Conservation (phyloP, 768 basidiomycete species). For the Tylopilus balloui region DNA sequence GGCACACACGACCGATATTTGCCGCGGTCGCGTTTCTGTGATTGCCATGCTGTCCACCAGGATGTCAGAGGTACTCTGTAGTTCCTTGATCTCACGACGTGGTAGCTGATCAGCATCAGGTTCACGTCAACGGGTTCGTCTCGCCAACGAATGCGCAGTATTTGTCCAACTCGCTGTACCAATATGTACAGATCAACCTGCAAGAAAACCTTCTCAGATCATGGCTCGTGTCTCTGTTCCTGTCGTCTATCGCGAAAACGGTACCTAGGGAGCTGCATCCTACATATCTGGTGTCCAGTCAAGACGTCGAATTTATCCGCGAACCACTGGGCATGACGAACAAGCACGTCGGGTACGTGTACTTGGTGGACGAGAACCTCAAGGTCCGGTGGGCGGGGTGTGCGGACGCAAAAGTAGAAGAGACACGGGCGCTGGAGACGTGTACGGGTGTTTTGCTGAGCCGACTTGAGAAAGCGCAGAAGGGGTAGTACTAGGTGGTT, state of each 20-base stretch:
- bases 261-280: slow-evolving; percentile 62
- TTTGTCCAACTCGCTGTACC: slow-evolving; percentile 54
- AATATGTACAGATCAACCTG: slow-evolving; percentile 82
- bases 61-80: slow-evolving; percentile 70
- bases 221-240: slow-evolving; percentile 80
- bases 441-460: slow-evolving; percentile 68
- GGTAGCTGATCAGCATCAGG: slow-evolving; percentile 37
- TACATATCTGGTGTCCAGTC: slow-evolving; percentile 74
- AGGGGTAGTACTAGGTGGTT: slow-evolving; percentile 3
- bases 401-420: slow-evolving; percentile 74
- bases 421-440: slow-evolving; percentile 61
- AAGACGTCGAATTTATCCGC: slow-evolving; percentile 82
- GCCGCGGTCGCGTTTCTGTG: slow-evolving; percentile 70
- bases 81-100: neutral
- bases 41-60: slow-evolving; percentile 80
- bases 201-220: slow-evolving; percentile 94
- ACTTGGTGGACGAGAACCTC: slow-evolving; percentile 78
- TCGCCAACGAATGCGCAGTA: slow-evolving; percentile 51
- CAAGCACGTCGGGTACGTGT: slow-evolving; percentile 88
- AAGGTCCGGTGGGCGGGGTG: slow-evolving; percentile 92
- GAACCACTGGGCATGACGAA: slow-evolving; percentile 86
- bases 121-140: slow-evolving; percentile 73
- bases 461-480: slow-evolving; percentile 40
- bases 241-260: slow-evolving; percentile 62
- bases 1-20: slow-evolving; percentile 74